Percentiles rank a stretch among this genome's conserved stretches.
Conservation (phyloP, 345 rosid genomes). For the Eucalyptus curtisii region DNA sequence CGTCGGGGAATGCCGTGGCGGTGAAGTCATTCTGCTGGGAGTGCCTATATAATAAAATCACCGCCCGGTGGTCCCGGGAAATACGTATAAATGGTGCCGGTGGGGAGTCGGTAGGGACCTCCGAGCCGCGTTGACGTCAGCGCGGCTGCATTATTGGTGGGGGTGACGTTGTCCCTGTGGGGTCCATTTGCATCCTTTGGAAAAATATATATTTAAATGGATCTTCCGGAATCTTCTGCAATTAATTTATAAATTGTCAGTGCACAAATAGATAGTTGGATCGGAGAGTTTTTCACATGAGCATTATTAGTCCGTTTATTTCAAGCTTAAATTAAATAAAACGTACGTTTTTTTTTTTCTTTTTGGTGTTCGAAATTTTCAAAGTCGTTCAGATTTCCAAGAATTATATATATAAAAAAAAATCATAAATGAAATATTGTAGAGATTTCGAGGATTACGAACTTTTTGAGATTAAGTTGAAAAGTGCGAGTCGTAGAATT, state of each 20-base stretch:
- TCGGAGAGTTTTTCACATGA: neutral
- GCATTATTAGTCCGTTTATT: neutral
- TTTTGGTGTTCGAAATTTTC: neutral
- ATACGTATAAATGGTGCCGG: neutral
- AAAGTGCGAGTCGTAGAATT: fast-evolving
- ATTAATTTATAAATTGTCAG: neutral
- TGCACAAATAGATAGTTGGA: neutral
- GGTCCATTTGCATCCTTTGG: neutral
- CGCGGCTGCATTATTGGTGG: neutral
- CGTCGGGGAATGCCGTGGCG: neutral
- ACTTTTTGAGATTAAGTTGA: neutral
- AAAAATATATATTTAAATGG: neutral
- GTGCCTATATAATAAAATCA: neutral
- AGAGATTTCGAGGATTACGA: fast-evolving
- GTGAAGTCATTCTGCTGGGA: neutral
- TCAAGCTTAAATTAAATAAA: neutral
- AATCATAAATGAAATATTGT: neutral
- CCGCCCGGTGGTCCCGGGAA: neutral
- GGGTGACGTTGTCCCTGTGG: neutral
- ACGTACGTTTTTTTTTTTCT: neutral
- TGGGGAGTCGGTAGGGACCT: neutral
- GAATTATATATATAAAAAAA: neutral
- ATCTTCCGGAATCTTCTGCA: neutral
- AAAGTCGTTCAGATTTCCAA: neutral
- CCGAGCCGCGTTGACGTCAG: neutral